These are phyloP conservation scores for Ophiocytium majus DNA, from an alignment of 352 stramenopile genomes.

Conservation along the genomic window DNA sequence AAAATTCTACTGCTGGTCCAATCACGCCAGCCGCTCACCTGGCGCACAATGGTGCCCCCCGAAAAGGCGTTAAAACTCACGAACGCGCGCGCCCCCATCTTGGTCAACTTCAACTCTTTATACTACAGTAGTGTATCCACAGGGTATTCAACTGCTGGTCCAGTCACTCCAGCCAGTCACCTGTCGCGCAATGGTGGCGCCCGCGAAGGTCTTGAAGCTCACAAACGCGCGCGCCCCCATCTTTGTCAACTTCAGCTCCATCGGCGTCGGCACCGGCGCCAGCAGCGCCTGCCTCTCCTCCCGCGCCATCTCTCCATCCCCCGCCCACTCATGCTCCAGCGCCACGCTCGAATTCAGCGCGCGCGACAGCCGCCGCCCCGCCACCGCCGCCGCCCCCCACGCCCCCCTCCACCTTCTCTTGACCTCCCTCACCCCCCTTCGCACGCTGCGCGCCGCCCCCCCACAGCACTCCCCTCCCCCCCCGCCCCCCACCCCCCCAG, in stretches of 20 bases:
- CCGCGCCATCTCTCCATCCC: not conserved
- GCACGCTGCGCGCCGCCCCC: not conserved
- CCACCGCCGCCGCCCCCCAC: not conserved
- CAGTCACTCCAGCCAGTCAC: conserved; percentile 32
- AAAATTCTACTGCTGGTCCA: no score
- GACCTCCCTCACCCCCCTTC: not conserved
- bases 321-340: not conserved
- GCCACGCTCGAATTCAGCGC: not conserved
- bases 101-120: conserved; percentile 38
- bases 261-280: conserved; percentile 23
- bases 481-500: no score
- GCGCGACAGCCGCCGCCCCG: not conserved
- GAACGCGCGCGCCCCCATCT: conserved; percentile 61
- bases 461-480: not conserved
- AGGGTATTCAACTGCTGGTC: no score
- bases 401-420: not conserved
- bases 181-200: conserved; percentile 72
- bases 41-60: conserved; percentile 70
- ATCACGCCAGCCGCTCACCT: conserved; percentile 56
- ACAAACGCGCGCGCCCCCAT: conserved; percentile 64
- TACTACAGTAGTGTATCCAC: no score
- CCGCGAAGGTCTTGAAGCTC: conserved; percentile 72
- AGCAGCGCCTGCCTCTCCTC: conserved; percentile 30
- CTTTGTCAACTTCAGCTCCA: conserved; percentile 35
- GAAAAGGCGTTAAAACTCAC: conserved; percentile 75